Conservation (phyloP, 2,329 filamentous ascomycete genomes). For the Sporothrix phasma region DNA sequence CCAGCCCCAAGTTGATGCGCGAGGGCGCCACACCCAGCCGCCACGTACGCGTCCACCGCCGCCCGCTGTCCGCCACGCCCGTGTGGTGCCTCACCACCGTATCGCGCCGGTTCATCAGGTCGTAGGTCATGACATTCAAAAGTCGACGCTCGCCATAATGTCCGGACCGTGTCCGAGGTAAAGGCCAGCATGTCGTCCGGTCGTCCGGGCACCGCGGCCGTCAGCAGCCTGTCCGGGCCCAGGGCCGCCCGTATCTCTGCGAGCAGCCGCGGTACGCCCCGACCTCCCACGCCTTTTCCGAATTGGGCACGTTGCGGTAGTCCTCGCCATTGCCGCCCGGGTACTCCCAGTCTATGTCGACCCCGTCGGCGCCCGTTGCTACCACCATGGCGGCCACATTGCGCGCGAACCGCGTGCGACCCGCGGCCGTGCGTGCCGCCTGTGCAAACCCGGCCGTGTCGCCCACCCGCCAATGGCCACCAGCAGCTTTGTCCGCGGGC, state of each 20-base stretch:
- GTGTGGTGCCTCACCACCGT: conserved; percentile 54
- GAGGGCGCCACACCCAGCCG: conserved; percentile 42
- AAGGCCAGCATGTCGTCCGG: conserved; percentile 58
- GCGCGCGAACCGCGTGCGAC: conserved; percentile 48
- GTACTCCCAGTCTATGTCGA: conserved; percentile 61
- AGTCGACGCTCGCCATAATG: conserved; percentile 53
- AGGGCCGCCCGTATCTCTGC: conserved; percentile 47
- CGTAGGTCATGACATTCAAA: conserved; percentile 65
- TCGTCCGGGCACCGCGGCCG: conserved; percentile 56
- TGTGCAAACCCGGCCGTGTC: conserved; percentile 53
- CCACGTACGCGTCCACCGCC: conserved; percentile 49
- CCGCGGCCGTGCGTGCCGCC: conserved; percentile 42
- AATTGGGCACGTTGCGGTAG: conserved; percentile 54
- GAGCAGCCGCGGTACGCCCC: conserved; percentile 50
- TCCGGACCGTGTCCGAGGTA: conserved; percentile 42
- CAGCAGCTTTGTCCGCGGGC: conserved; percentile 48
- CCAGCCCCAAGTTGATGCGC: conserved; percentile 56
- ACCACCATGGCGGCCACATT: conserved; percentile 56
- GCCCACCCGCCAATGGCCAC: conserved; percentile 67
- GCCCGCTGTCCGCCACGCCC: conserved; percentile 45
- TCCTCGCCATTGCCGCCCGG: conserved; percentile 56
- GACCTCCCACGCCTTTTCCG: conserved; percentile 48
- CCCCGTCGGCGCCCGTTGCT: conserved; percentile 51
- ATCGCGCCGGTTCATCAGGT: conserved; percentile 65
- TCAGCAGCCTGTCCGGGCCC: conserved; percentile 49